Percentiles rank a stretch among this genome's conserved stretches.
Conservation (phyloP, 805 yeast species). For the Scheffersomyces amazonensis region DNA sequence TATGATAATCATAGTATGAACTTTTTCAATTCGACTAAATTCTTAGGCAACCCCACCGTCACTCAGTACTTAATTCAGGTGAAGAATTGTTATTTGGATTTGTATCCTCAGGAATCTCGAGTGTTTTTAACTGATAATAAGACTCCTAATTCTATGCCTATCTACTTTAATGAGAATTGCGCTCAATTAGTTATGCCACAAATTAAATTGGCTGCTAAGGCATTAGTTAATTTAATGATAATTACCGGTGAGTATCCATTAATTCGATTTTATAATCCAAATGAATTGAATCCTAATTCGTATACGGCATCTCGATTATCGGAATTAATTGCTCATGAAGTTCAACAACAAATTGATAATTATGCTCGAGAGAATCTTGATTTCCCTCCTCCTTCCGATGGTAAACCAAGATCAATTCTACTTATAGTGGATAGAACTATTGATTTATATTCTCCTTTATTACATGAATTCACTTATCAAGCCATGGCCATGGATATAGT, state of each 20-base stretch:
- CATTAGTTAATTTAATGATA: constrained; percentile 71
- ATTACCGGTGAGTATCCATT: constrained; percentile 86
- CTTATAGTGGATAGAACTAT: constrained; percentile 79
- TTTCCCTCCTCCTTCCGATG: constrained; percentile 48
- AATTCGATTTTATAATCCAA: constrained; percentile 65
- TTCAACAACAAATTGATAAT: constrained; percentile 69
- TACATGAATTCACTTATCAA: constrained; percentile 90
- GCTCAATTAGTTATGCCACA: constrained; percentile 57
- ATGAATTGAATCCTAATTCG: constrained; percentile 13
- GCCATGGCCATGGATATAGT: constrained; percentile 84
- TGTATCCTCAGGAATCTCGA: constrained; percentile 64
- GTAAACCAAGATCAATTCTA: constrained; percentile 68
- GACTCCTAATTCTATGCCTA: constrained; percentile 59
- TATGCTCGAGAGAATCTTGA: constrained; percentile 69
- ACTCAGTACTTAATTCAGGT: constrained; percentile 19
- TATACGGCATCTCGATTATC: constrained; percentile 57
- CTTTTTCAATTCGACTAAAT: constrained; percentile 17
- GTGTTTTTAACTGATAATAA: constrained; percentile 64
- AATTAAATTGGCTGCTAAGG: constrained; percentile 54
- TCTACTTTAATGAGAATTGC: constrained; percentile 67
- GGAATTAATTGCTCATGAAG: constrained; percentile 64
- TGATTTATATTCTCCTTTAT: constrained; percentile 77
- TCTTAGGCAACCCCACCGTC: constrained; percentile 28
- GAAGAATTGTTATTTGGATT: constrained; percentile 23
- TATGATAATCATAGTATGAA: constrained; percentile 19